Conservation (phyloP, 106 monocot species). For the Allium sativum region DNA sequence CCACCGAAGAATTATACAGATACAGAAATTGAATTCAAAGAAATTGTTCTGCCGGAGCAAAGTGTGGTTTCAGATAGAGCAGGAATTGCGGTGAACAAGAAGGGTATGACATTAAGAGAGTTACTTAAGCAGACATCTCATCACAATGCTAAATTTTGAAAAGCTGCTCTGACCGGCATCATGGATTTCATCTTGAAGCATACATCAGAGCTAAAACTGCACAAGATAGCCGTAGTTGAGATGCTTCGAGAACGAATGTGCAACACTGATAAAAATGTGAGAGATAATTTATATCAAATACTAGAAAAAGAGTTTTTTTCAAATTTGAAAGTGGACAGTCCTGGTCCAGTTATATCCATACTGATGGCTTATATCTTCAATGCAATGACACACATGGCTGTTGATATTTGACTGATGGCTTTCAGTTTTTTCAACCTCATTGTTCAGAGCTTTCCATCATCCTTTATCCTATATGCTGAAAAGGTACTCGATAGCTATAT, state of each 20-base stretch:
- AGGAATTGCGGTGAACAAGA: conserved; percentile 66
- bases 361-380: conserved; percentile 78
- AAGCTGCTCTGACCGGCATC: conserved; percentile 76
- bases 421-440: conserved; percentile 85
- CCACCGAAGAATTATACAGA: too few relatives aligned
- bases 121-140: too few relatives aligned
- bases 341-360: conserved; percentile 31
- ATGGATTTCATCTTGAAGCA: conserved; percentile 60
- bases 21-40: too few relatives aligned
- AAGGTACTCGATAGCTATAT: conserved; percentile 46
- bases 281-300: conserved; percentile 56
- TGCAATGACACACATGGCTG: conserved; percentile 80
- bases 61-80: conserved; percentile 48
- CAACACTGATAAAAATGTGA: conserved; percentile 65
- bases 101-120: too few relatives aligned
- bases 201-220: conserved; percentile 73
- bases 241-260: conserved; percentile 76
- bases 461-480: conserved; percentile 59
- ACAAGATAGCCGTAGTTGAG: conserved; percentile 57
- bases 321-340: conserved; percentile 43
- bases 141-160: too few relatives aligned
- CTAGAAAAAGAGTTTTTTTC: conserved; percentile 61
- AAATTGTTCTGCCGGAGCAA: too few relatives aligned
- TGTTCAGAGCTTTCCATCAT: conserved; percentile 51
- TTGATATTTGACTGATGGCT: conserved; percentile 71